phyloP scores from a whole-genome alignment of 2,329 filamentous ascomycete genomes.

The Neonectria neomacrospora region DNA sequence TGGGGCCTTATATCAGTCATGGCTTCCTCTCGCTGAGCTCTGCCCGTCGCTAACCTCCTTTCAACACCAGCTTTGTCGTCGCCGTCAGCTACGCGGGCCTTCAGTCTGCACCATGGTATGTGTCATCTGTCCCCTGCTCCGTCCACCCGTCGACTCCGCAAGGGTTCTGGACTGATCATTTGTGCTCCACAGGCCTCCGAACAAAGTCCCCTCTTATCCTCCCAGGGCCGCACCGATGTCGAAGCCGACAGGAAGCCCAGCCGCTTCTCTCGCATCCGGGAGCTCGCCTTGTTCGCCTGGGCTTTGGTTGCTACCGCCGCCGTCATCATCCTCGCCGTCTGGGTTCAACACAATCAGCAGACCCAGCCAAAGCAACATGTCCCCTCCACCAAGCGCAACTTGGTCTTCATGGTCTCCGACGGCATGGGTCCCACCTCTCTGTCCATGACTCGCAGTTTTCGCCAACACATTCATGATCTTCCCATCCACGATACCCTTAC shows the following conservation, averaged over 20 bases:
- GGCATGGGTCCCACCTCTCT: conserved; percentile 97
- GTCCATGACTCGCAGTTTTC: conserved; percentile 85
- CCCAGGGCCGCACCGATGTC: conserved; percentile 47
- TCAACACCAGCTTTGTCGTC: not conserved
- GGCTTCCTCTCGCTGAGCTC: conserved; percentile 2
- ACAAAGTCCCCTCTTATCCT: conserved; percentile 56
- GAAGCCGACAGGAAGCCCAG: conserved; percentile 35
- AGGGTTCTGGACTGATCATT: conserved; percentile 29
- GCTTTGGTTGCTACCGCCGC: conserved; percentile 81
- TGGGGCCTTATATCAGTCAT: conserved; percentile 20
- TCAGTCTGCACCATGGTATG: conserved; percentile 29
- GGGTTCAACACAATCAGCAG: conserved; percentile 75
- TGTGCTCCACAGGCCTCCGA: conserved; percentile 51
- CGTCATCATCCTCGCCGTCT: conserved; percentile 83
- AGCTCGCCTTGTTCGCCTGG: conserved; percentile 83
- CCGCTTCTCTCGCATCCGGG: conserved; percentile 65
- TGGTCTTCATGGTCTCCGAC: conserved; percentile 99
- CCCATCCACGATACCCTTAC: conserved; percentile 79
- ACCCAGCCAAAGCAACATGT: conserved; percentile 49
- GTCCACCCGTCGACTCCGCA: not conserved
- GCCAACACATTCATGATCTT: conserved; percentile 80
- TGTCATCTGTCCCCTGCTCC: not conserved
- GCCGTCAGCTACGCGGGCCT: conserved; percentile 13
- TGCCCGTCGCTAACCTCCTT: not conserved
- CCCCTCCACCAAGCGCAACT: conserved; percentile 80